Evolutionary conservation across 495 filamentous ascomycete species (phyloP), one percentile per base, ranked within the genome.

Genomic region (Cercophora sp.): DNA sequence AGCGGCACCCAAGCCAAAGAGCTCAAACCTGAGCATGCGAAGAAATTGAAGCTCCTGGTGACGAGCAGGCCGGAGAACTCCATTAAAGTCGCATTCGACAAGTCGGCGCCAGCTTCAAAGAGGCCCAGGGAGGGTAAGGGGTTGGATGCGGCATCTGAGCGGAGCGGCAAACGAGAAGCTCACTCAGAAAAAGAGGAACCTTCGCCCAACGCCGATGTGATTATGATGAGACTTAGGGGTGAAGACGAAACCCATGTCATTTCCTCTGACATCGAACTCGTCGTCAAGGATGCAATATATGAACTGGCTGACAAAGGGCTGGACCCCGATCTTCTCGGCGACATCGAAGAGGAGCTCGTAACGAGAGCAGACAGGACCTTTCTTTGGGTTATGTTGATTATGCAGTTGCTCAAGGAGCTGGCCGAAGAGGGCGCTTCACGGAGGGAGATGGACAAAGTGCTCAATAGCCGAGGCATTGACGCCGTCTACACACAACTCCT

Each of bases 31-130:
- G n/a, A n/a, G 39, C 8, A 8, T 6, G 20, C 5, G 4, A 6
- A 15, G 3, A 5, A 20, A 19, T 22, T 42, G 39, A 49, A 49
- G 31, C 22, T 25, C 2, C 4, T 49, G 10, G 26, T 47, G 9
- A 31, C 44, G 2, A 47, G 44, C 44, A 25, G 44, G 5, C 44
- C 44, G 4, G 44, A 47, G 10, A 47, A 47, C 25, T 15, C 31
- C n/a, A 47, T 47, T 27, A 47, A 47, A 20, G 27, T 47, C 2
- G 44, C 44, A 2, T 47, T 47, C 22, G 44, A 47, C 9, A 32
- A 25, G 20, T 32, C 29, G 36, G n/a, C n/a, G n/a, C n/a, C n/a
- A n/a, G n/a, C n/a, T n/a, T n/a, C n/a, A n/a, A n/a, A n/a, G n/a
- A n/a, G n/a, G n/a, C n/a, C n/a, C n/a, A n/a, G n/a, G n/a, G n/a